A percentile compares a stretch with the other conserved stretches of the same genome.
These are phyloP conservation scores for Pseudogymnoascus sp. DNA, from an alignment of 2,329 filamentous ascomycete species.

Conservation along the genomic window DNA sequence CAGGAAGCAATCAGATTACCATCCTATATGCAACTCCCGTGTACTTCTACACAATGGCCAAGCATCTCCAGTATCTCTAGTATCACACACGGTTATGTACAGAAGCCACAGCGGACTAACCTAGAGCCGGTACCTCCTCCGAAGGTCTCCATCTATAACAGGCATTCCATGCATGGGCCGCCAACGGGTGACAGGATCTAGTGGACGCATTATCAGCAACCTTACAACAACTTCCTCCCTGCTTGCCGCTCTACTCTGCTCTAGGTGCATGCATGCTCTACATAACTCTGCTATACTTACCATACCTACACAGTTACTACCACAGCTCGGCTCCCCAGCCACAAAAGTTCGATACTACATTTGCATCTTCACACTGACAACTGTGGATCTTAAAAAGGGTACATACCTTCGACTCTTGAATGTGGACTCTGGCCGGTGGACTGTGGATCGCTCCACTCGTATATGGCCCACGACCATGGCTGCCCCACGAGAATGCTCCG, in stretches of 20 bases:
- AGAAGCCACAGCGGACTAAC: neutral
- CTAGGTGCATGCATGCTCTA: neutral
- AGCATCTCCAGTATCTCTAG: neutral
- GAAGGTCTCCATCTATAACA: neutral
- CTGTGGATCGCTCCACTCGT: neutral
- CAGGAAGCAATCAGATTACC: neutral
- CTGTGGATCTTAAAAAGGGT: neutral
- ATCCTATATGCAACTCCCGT: neutral
- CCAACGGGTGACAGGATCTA: neutral
- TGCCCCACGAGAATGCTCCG: neutral
- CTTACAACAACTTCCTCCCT: neutral
- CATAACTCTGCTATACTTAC: neutral
- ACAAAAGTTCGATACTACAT: neutral
- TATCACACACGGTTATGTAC: neutral
- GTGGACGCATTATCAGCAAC: neutral
- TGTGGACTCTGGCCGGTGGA: neutral
- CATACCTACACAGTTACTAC: neutral
- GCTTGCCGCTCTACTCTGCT: neutral
- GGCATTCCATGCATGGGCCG: neutral
- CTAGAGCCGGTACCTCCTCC: neutral
- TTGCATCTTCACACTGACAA: neutral
- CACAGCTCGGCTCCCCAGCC: neutral
- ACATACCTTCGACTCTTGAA: neutral
- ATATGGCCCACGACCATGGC: neutral
- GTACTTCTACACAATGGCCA: neutral